A percentile compares a stretch with the other conserved stretches of the same genome.
Conservation (phyloP, 2,329 filamentous ascomycete genomes). For the Exophiala dermatitidis region DNA sequence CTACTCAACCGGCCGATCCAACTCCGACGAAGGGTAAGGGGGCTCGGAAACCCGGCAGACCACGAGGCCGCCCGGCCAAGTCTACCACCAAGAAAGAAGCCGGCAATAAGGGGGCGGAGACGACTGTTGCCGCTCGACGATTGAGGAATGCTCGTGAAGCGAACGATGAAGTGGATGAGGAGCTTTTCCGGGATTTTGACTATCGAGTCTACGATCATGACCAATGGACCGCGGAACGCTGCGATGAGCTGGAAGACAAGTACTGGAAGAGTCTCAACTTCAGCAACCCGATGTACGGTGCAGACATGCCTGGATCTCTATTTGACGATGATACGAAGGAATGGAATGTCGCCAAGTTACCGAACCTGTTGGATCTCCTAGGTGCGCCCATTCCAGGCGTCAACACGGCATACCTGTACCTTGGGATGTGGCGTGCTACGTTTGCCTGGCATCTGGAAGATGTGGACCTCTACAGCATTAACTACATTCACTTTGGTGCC, state of each 20-base stretch:
- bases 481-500: conserved; percentile 97
- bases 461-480: conserved; percentile 98
- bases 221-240: conserved; percentile 83
- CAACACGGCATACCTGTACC: conserved; percentile 93
- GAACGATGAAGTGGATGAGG: conserved; percentile 75
- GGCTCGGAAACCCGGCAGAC: conserved; percentile 42
- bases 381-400: conserved; percentile 95
- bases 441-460: conserved; percentile 99
- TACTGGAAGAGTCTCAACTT: conserved; percentile 99
- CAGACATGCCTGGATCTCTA: conserved; percentile 90
- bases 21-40: conserved; percentile 31
- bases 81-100: conserved; percentile 51
- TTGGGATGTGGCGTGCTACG: conserved; percentile 99
- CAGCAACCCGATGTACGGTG: conserved; percentile 88
- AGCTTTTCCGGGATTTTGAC: conserved; percentile 82
- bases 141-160: conserved; percentile 75
- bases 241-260: conserved; percentile 84
- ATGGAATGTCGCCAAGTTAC: conserved; percentile 94
- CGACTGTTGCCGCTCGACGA: conserved; percentile 75
- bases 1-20: conserved; percentile 26
- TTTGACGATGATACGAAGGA: conserved; percentile 76
- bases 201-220: conserved; percentile 77
- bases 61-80: conserved; percentile 37
- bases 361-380: conserved; percentile 86
- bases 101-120: conserved; percentile 48